Evolutionary conservation across 73 alveolate species (phyloP).

Genomic region (Tetrahymena borealis): DNA sequence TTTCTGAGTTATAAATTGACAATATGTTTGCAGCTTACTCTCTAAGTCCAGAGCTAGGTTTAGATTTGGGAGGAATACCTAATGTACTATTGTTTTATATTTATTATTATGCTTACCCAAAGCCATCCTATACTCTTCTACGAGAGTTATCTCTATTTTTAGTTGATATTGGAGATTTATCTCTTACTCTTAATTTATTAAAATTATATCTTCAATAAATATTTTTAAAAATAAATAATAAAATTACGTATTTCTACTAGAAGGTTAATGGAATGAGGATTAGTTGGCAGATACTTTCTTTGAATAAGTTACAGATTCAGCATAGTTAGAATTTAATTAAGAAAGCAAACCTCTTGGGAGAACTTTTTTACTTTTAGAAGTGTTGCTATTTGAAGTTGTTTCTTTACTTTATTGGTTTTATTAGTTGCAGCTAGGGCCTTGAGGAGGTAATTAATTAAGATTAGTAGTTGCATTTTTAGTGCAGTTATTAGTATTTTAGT

Average conservation of each 20-base stretch:
- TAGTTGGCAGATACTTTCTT: background rate
- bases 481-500: background rate
- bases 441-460: background rate
- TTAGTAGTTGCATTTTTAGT: background rate
- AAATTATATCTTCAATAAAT: background rate
- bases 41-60: background rate
- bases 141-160: background rate
- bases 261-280: background rate
- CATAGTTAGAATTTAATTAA: background rate
- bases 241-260: background rate
- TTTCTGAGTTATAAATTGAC: background rate
- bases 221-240: background rate
- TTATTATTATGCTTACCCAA: background rate
- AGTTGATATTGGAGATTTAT: background rate
- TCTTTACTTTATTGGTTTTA: background rate
- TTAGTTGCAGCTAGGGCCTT: background rate
- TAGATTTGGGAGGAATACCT: background rate
- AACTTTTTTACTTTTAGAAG: background rate
- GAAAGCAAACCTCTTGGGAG: background rate
- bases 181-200: background rate
- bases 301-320: background rate
- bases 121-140: background rate
- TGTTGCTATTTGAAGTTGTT: background rate
- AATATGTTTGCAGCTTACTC: background rate
- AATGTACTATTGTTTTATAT: background rate